Conservation (phyloP, 2,329 filamentous ascomycete species). For the Leptosphaerulina australis region DNA sequence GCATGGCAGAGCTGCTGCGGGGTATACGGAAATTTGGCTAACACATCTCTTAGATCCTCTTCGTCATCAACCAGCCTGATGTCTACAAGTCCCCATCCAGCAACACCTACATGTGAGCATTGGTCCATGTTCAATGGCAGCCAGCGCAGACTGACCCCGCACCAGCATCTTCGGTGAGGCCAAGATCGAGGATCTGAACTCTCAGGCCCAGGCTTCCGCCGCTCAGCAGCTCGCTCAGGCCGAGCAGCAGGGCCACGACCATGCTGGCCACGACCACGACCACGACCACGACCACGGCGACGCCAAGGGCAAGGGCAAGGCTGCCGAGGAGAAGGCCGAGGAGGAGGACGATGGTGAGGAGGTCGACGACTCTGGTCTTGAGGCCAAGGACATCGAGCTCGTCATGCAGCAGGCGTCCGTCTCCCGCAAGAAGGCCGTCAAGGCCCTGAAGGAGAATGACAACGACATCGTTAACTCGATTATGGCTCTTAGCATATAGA, state of each 20-base stretch:
- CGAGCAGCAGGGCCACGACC: slow-evolving; percentile 69
- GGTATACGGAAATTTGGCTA: slow-evolving; percentile 23
- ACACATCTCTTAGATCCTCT: slow-evolving; percentile 75
- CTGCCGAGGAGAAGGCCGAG: slow-evolving; percentile 63
- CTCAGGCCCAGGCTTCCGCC: slow-evolving; percentile 92
- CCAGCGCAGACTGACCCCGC: slow-evolving; percentile 30
- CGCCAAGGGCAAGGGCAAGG: slow-evolving; percentile 60
- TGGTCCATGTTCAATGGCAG: slow-evolving; percentile 12
- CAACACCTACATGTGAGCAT: slow-evolving; percentile 98
- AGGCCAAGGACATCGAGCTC: slow-evolving; percentile 99
- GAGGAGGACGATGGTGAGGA: slow-evolving; percentile 93
- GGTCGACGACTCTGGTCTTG: slow-evolving; percentile 90
- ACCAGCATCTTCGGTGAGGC: slow-evolving; percentile 97
- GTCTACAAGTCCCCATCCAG: slow-evolving; percentile 99
- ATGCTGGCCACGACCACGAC: slow-evolving; percentile 74
- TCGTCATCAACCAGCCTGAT: slow-evolving; percentile 99
- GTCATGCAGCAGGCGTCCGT: slow-evolving; percentile 98
- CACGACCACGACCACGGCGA: slow-evolving; percentile 70
- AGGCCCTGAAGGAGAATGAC: slow-evolving; percentile 98
- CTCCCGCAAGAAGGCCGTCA: slow-evolving; percentile 97
- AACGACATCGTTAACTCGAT: slow-evolving; percentile 99
- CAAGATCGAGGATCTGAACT: slow-evolving; percentile 99
- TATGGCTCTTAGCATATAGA: slow-evolving; percentile 79
- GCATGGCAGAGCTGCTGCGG: slow-evolving; percentile 14
- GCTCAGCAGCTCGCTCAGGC: slow-evolving; percentile 90